These are phyloP conservation scores for Salix udensis DNA, from an alignment of 345 rosid species.

Conservation along the genomic window DNA sequence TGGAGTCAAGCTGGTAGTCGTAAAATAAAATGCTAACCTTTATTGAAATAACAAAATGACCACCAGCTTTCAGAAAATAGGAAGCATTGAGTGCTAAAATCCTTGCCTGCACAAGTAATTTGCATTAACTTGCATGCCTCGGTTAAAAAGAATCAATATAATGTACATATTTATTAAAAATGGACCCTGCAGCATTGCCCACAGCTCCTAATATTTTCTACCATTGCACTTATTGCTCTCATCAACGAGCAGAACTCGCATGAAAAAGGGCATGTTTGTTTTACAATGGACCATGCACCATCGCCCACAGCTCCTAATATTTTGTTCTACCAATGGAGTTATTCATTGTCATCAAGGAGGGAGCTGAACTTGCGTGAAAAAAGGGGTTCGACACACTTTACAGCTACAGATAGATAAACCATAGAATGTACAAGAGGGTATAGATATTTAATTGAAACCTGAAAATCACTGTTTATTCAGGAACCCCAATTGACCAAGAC, in stretches of 20 bases:
- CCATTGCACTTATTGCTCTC: background rate
- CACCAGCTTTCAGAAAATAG: conserved; percentile 82
- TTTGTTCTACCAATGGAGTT: too few relatives aligned
- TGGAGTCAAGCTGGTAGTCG: background rate
- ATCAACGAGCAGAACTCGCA: background rate
- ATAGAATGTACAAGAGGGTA: background rate
- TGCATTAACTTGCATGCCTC: background rate
- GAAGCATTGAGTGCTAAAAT: conserved; percentile 85
- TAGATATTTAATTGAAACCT: background rate
- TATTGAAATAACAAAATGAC: conserved; percentile 95
- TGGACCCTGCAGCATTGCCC: background rate
- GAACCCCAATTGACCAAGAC: too few relatives aligned
- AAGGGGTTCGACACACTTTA: background rate
- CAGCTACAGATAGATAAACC: background rate
- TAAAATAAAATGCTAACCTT: conserved; percentile 48
- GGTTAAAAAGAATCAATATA: background rate
- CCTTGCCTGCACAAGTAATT: conserved; percentile 58
- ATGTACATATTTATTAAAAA: background rate
- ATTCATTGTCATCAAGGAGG: too few relatives aligned
- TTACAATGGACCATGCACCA: too few relatives aligned
- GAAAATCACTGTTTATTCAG: background rate
- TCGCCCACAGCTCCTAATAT: too few relatives aligned
- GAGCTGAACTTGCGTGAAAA: too few relatives aligned
- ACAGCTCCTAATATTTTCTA: background rate
- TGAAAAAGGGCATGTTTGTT: background rate